Percentiles rank a stretch among this genome's conserved stretches.
These are phyloP conservation scores for Hevea brasiliensis DNA, from an alignment of 345 rosid species.

Conservation along the genomic window DNA sequence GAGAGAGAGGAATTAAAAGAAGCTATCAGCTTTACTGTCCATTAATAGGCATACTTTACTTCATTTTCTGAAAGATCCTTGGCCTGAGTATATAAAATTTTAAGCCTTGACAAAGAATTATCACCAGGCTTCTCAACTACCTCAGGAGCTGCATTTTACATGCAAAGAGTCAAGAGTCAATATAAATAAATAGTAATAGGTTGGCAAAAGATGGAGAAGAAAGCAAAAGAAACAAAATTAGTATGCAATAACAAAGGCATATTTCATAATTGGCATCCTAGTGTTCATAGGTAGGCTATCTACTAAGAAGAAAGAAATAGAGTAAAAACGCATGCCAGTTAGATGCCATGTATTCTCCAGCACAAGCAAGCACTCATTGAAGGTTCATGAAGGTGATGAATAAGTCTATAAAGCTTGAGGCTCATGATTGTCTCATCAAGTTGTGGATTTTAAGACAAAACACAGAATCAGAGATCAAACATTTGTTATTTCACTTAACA, in stretches of 20 bases:
- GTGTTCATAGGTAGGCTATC: neutral
- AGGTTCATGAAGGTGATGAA: neutral
- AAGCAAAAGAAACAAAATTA: neutral
- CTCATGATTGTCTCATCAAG: neutral
- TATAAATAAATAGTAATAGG: constrained; percentile 10
- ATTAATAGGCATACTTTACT: constrained; percentile 50
- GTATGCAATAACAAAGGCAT: neutral
- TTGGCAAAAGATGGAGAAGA: neutral
- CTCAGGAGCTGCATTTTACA: constrained; percentile 68
- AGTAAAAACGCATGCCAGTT: neutral
- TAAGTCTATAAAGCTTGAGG: neutral
- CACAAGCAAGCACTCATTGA: too few species aligned
- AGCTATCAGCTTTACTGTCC: neutral
- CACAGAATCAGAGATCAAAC: neutral
- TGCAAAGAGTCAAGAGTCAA: constrained; percentile 22
- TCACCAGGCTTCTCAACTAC: constrained; percentile 92
- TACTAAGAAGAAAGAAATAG: neutral
- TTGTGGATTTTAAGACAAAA: neutral
- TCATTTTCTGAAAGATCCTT: constrained; percentile 88
- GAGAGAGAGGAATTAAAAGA: neutral
- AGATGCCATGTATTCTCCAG: too few species aligned
- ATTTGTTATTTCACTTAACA: neutral
- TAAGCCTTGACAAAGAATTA: constrained; percentile 61
- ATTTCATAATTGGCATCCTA: constrained; percentile 1
- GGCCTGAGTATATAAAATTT: constrained; percentile 57